Conservation (phyloP, 192 early-diverging fungal genomes). For the Coemansia furcata region DNA sequence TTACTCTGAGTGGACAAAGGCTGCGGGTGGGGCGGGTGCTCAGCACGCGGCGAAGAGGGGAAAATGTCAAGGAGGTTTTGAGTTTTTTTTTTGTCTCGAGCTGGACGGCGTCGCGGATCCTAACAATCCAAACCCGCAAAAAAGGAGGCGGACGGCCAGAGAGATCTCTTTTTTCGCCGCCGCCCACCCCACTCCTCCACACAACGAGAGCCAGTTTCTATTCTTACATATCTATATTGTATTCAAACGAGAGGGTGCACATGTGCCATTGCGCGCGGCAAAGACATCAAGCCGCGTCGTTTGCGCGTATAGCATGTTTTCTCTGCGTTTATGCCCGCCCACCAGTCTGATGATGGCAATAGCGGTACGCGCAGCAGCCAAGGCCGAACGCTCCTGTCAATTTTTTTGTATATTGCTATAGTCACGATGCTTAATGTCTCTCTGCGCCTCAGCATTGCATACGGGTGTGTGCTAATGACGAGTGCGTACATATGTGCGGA, state of each 20-base stretch:
- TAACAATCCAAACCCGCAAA: not conserved
- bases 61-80: not conserved
- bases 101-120: not conserved
- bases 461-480: not conserved
- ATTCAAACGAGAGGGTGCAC: not conserved
- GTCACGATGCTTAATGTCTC: constrained; percentile 1
- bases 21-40: not conserved
- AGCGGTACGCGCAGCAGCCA: not conserved
- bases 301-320: constrained; percentile 1
- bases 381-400: not conserved
- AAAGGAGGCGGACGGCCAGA: constrained; percentile 5
- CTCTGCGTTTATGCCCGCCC: not conserved
- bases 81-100: not conserved
- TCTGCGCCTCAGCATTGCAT: not conserved
- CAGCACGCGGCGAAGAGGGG: not conserved
- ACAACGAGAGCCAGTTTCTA: not conserved
- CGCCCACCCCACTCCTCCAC: not conserved
- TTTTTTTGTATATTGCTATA: constrained; percentile 1
- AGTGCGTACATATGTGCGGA: not conserved
- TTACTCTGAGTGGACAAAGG: not conserved
- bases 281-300: constrained; percentile 1
- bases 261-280: constrained; percentile 1
- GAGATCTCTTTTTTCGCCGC: not conserved
- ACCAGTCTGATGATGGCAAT: constrained; percentile 5
- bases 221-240: constrained; percentile 7